Percentiles rank a stretch among this genome's conserved stretches.
phyloP scores from a whole-genome alignment of 2,329 filamentous ascomycete species.

The Ceratocystis lukuohia region DNA sequence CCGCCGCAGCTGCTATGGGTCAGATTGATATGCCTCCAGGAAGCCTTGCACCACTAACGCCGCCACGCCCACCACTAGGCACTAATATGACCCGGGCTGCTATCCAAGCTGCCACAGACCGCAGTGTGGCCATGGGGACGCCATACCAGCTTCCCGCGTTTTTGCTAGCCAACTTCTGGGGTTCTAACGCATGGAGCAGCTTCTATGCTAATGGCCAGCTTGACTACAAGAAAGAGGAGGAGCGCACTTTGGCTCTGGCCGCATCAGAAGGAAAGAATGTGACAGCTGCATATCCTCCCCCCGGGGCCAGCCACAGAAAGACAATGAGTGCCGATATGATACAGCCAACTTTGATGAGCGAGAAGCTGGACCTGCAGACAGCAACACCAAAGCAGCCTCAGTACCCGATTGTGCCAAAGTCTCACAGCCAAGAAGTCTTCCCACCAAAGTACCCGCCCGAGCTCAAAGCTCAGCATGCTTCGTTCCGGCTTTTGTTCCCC shows the following conservation, averaged over 20 bases:
- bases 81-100: constrained; percentile 81
- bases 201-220: constrained; percentile 25
- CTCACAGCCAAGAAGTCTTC: constrained; percentile 39
- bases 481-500: constrained; percentile 86
- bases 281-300: constrained; percentile 6
- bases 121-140: constrained; percentile 50
- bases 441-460: constrained; percentile 68
- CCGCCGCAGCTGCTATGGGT: constrained; percentile 19
- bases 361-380: background rate
- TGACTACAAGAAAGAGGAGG: constrained; percentile 18
- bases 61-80: constrained; percentile 68
- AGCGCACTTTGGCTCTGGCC: constrained; percentile 15
- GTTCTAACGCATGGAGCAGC: constrained; percentile 61
- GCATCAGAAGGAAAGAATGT: constrained; percentile 16
- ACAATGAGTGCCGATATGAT: constrained; percentile 17
- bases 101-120: constrained; percentile 66
- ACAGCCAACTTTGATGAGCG: constrained; percentile 16
- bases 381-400: background rate
- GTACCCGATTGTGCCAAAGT: constrained; percentile 18
- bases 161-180: constrained; percentile 88
- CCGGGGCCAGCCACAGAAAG: constrained; percentile 19
- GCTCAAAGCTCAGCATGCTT: constrained; percentile 73
- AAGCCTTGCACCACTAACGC: constrained; percentile 64
- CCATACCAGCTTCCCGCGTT: constrained; percentile 61
- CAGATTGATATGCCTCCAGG: constrained; percentile 38